Evolutionary conservation across 1,139 yeast genomes (phyloP), one percentile per base, ranked within the genome.

Genomic region (Hemisphaericaspora subhashii): DNA sequence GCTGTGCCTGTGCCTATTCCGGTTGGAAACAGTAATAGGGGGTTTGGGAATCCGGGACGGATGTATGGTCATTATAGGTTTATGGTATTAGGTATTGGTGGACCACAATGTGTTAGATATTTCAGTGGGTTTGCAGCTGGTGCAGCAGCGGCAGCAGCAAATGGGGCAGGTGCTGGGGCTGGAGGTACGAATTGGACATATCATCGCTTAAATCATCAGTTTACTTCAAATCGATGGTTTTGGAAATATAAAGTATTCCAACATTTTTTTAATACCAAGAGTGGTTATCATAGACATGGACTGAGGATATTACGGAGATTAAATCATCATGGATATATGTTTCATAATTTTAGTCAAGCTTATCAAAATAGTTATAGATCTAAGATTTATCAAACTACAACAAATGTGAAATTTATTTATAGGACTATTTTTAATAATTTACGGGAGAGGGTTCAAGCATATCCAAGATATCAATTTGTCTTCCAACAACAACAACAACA

Each of bases 1-100:
- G 60, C 64, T 6, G 55, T 57, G 7, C 66, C 66, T 3, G 54
- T 57, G 16, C 62, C 65, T 12, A 53, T 60, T 10, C 59, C 60
- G 3, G 55, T 49, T 9, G 41, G 50, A 33, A n/a, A n/a, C n/a
- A n/a, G n/a, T n/a, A n/a, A n/a, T n/a, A n/a, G n/a, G n/a, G n/a
- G n/a, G n/a, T n/a, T n/a, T n/a, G n/a, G n/a, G n/a, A n/a, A n/a
- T n/a, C n/a, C n/a, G n/a, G n/a, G n/a, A n/a, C n/a, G n/a, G n/a
- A n/a, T n/a, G n/a, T n/a, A n/a, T n/a, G n/a, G n/a, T n/a, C n/a
- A n/a, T n/a, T n/a, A n/a, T n/a, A n/a, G n/a, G n/a, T n/a, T n/a
- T n/a, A 16, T 16, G 20, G 21, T 11, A 3, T 8, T 16, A 6
- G 31, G 31, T 4, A 27, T 27, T 4, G 28, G 28, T 25, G 28